phyloP scores from a whole-genome alignment of 164 flowering plant species.

The Magnolia kwangsiensis region DNA sequence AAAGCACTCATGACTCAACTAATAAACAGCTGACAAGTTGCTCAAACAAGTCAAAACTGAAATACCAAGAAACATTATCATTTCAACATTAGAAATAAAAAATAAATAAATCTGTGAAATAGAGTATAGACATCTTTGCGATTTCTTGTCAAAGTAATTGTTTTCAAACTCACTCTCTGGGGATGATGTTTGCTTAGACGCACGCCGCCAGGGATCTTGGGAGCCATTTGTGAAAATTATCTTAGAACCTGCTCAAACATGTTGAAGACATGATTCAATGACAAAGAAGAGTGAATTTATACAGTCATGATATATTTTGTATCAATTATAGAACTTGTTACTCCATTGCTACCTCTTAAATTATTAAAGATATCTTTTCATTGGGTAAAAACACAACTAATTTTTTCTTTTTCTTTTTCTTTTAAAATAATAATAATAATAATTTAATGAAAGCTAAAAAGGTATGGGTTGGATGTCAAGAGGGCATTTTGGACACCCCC shows the following conservation, averaged over 20 bases:
- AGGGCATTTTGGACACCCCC: too few species aligned
- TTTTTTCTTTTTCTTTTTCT: too few species aligned
- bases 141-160: not conserved
- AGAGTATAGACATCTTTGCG: not conserved
- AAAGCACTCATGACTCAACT: too few species aligned
- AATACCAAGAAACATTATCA: too few species aligned
- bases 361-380: not conserved
- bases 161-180: constrained; percentile 57
- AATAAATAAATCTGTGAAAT: not conserved
- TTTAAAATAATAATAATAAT: too few species aligned
- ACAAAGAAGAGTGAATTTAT: not conserved
- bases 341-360: not conserved
- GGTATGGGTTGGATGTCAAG: too few species aligned
- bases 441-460: too few species aligned
- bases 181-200: constrained; percentile 85
- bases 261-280: not conserved
- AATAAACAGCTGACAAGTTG: too few species aligned
- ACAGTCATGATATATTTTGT: not conserved
- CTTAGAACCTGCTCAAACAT: constrained; percentile 63
- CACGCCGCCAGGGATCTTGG: constrained; percentile 99
- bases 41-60: too few species aligned
- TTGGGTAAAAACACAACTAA: not conserved
- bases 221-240: constrained; percentile 94
- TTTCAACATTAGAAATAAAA: too few species aligned
- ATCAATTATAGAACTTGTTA: not conserved